Base-by-base conservation (phyloP, 2,329 filamentous ascomycete genomes). In the Nemania sp. region DNA sequence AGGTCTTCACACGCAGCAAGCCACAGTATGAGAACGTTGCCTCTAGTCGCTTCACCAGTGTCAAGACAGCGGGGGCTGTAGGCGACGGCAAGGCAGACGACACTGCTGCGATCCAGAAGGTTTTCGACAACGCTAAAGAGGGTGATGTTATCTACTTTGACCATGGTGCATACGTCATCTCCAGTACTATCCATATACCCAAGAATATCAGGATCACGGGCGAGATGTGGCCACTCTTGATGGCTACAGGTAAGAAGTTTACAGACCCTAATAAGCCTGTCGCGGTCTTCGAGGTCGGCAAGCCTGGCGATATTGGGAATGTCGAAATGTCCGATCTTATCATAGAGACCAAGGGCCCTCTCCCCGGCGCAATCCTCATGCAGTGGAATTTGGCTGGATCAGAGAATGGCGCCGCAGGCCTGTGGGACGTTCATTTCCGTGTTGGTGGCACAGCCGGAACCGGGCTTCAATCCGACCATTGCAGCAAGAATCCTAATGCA, bases 351-450 rank as follows among this genome's bases (percentile, higher is more conserved):
- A 82, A 85, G 62, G 93, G 93, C 4, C 78, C 91, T 3, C 87
- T 90, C 59, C 88, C 91, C 0, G 93, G 93, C 61, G 93, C 91
- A 15, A 90, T 96, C 66, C 81, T 97, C 68, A 85, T 97, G 75
- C 83, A 97, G 71, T 97, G 91, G 89, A 97, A 97, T 73, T 77
- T 96, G 36, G 84, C 83, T 37, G 86, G 84, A 30, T 70, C 80
- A 62, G 78, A 72, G 50, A 80, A 86, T 53, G 91, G 90, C 41
- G 82, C 84, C 1, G 86, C 86, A 17, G 93, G 85, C 58, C 86
- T 97, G 73, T 99, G 92, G 90, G 94, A 99, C 66, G 86, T 92
- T n/a, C 94, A 99, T 77, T 88, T 94, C 75, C 90, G 94, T 67
- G 83, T 99, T 64, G 93, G 91, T 64, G 94, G 94, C 37, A 86